Evolutionary conservation across 176 grass and related monocot species (phyloP).

Genomic region (Triticum urartu): DNA sequence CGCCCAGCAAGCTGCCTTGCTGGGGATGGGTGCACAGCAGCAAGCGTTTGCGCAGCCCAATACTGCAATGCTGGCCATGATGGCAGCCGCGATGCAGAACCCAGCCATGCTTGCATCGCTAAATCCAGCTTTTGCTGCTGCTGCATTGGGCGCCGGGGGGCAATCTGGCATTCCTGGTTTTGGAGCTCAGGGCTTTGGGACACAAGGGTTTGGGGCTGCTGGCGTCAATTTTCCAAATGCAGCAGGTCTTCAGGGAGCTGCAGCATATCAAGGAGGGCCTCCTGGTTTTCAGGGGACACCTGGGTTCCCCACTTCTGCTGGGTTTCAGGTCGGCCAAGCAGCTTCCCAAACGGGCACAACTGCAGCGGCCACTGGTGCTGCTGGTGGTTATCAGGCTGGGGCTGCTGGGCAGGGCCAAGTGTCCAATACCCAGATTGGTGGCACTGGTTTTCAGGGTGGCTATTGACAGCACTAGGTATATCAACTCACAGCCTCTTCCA

Average conservation of each 20-base stretch:
- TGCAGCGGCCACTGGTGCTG: conserved; percentile 17
- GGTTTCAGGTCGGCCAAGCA: conserved; percentile 78
- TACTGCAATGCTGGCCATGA: conserved; percentile 85
- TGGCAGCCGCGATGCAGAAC: conserved; percentile 92
- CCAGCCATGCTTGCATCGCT: conserved; percentile 76
- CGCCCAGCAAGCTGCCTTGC: conserved; percentile 73
- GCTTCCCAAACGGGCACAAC: conserved; percentile 45
- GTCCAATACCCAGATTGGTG: conserved; percentile 50
- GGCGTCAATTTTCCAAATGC: conserved; percentile 49
- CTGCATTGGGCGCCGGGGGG: conserved; percentile 64
- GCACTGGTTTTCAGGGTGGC: conserved; percentile 58
- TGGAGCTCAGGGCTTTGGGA: conserved; percentile 61
- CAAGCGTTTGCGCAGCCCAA: conserved; percentile 79
- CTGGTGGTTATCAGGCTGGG: conserved; percentile 66
- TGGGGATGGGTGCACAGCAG: conserved; percentile 60
- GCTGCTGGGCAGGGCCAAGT: conserved; percentile 56
- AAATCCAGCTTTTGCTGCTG: conserved; percentile 86
- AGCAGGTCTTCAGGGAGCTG: conserved; percentile 53
- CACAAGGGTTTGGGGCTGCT: conserved; percentile 52
- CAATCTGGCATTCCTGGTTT: conserved; percentile 57
- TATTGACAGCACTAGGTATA: conserved; percentile 86
- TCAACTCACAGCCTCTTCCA: conserved; percentile 22
- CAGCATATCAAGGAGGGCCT: conserved; percentile 66
- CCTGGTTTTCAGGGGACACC: conserved; percentile 91
- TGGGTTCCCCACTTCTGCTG: conserved; percentile 59